These are phyloP conservation scores for Pythium periplocum DNA, from an alignment of 352 stramenopile species.

Conservation along the genomic window DNA sequence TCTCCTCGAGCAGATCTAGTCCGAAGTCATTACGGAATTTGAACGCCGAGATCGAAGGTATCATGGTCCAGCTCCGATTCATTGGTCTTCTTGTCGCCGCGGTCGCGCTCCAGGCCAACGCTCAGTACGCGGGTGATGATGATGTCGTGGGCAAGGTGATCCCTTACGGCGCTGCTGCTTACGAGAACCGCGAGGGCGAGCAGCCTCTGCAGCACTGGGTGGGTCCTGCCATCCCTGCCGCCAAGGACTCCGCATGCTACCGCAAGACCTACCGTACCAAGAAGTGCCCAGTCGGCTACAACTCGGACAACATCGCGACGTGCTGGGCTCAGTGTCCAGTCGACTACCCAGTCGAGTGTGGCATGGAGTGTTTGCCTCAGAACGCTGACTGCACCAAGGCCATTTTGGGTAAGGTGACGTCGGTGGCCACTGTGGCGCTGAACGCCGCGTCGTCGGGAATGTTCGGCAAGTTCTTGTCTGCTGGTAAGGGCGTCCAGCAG, in stretches of 20 bases:
- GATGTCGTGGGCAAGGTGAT: background rate
- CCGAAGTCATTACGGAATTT: too few relatives aligned
- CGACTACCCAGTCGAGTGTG: slow-evolving; percentile 47
- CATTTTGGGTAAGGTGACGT: slow-evolving; percentile 33
- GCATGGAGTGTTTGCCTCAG: slow-evolving; percentile 47
- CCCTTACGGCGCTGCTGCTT: background rate
- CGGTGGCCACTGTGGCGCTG: slow-evolving; percentile 32
- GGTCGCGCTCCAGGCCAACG: background rate
- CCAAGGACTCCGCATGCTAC: slow-evolving; percentile 19
- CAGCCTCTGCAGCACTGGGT: slow-evolving; percentile 11
- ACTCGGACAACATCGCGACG: slow-evolving; percentile 38
- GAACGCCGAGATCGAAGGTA: too few relatives aligned
- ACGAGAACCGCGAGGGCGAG: background rate
- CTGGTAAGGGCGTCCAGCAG: slow-evolving; percentile 11
- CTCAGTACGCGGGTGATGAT: background rate
- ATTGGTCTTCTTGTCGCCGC: background rate
- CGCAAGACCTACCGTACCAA: slow-evolving; percentile 29
- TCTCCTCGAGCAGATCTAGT: too few relatives aligned
- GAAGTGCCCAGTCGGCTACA: slow-evolving; percentile 33
- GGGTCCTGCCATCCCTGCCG: slow-evolving; percentile 10
- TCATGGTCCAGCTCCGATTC: slow-evolving; percentile 4
- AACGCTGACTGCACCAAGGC: slow-evolving; percentile 50
- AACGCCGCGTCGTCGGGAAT: slow-evolving; percentile 31
- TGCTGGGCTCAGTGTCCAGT: slow-evolving; percentile 54
- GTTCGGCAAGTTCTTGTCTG: slow-evolving; percentile 25